Base-by-base conservation (phyloP, 805 yeast species). In the Candida qinlingensis region DNA sequence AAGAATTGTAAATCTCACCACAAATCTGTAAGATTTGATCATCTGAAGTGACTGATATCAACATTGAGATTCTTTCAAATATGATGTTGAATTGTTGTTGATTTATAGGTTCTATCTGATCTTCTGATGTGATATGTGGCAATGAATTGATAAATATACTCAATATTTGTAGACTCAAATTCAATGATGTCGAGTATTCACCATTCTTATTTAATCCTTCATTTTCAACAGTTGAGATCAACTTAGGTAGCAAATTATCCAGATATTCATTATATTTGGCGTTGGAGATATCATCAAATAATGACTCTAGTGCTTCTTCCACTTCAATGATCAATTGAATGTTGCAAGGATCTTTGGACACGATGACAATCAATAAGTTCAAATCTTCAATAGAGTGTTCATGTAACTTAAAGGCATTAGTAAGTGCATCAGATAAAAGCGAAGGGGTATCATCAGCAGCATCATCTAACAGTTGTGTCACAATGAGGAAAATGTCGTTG, bases 401-500 rank as follows among this genome's bases (percentile, higher is more conserved):
- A 50, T 75, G 71, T 7, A 84, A 71, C 42, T 73, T 71, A 37
- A 86, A 75, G 1, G 82, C 77, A 3, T 75, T 72, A 1, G 81
- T 72, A n/a, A 87, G 64, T 0, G 85, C 76, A 61, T 90, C 96
- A 10, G 87, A 73, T 39, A 91, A 65, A 42, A 85, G 73, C 1
- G 90, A 78, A 35, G 86, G 80, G 0, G 96, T 77, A 58, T 91
- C 98, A 41, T 88, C 96, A 41, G 81, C 86, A 0, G 94, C 77
- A 1, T 79, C 84, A 1, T 74, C 76, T 4, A 76, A 60, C 8
- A 92, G 12, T 9, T 44, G 25, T 4, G 41, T 35, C n/a, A 56
- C 49, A n/a, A 56, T 52, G 3, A 63, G 36, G 7, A 77, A 59
- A 9, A 71, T 53, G 4, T 53, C 53, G 6, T 50, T 35, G 31